phyloP scores from a whole-genome alignment of 1,284 basidiomycete species.

The Moniliophthora roreri region DNA sequence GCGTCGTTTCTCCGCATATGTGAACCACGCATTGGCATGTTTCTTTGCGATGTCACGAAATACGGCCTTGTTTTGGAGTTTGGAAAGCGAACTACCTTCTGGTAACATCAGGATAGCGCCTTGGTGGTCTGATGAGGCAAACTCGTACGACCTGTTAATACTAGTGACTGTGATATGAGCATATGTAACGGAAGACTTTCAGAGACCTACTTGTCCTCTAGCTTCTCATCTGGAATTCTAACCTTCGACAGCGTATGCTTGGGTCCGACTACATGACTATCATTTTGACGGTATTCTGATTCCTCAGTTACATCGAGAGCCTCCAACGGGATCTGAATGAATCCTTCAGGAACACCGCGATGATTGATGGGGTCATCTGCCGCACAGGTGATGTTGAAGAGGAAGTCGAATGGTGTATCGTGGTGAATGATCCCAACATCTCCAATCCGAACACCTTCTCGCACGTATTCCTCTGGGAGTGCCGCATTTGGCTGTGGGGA shows the following conservation, averaged over 20 bases:
- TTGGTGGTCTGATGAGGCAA: constrained; percentile 5
- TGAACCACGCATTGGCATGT: constrained; percentile 11
- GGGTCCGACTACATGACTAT: constrained; percentile 4
- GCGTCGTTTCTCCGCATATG: constrained; percentile 6
- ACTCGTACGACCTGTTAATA: neutral
- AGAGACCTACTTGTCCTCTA: neutral
- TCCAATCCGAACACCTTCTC: constrained; percentile 26
- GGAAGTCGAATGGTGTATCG: constrained; percentile 30
- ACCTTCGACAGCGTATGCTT: neutral
- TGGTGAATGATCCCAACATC: constrained; percentile 29
- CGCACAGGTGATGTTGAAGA: constrained; percentile 33
- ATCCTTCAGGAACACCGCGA: constrained; percentile 20
- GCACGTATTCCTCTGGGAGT: constrained; percentile 21
- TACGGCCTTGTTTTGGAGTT: constrained; percentile 2
- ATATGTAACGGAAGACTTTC: neutral
- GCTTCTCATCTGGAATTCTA: neutral
- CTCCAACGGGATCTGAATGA: constrained; percentile 12
- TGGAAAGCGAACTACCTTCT: constrained; percentile 6
- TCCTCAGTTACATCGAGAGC: constrained; percentile 15
- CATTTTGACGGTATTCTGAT: constrained; percentile 6
- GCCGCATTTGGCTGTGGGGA: constrained; percentile 25
- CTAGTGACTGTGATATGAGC: neutral
- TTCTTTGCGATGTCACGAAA: constrained; percentile 7
- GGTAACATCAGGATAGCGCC: constrained; percentile 13
- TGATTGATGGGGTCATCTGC: constrained; percentile 19